Percentiles rank a stretch among this genome's conserved stretches.
phyloP scores from a whole-genome alignment of 352 stramenopile species.

The Globisporangium acanthophoron region DNA sequence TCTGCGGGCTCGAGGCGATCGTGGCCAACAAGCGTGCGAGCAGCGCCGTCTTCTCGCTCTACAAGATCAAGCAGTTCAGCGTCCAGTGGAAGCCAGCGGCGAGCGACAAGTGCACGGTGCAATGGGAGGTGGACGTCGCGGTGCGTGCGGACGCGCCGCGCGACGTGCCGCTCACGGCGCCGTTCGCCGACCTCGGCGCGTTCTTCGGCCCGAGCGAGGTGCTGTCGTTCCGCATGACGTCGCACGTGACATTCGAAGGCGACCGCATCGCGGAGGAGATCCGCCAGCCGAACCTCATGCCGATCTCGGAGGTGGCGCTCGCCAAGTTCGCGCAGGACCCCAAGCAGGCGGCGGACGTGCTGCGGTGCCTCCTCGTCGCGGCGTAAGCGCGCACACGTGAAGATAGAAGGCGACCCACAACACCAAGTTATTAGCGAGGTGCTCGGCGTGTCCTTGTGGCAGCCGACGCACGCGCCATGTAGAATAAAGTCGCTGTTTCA shows the following conservation, averaged over 20 bases:
- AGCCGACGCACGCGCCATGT: not conserved
- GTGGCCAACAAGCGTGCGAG: slow-evolving; percentile 57
- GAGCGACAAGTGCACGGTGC: slow-evolving; percentile 69
- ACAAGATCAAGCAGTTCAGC: slow-evolving; percentile 80
- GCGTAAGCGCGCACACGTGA: slow-evolving; percentile 10
- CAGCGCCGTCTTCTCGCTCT: slow-evolving; percentile 59
- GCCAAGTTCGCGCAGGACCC: slow-evolving; percentile 49
- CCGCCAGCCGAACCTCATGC: slow-evolving; percentile 63
- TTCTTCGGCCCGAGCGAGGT: slow-evolving; percentile 44
- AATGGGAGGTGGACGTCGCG: slow-evolving; percentile 63
- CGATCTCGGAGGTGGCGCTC: slow-evolving; percentile 46
- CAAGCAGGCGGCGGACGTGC: slow-evolving; percentile 44
- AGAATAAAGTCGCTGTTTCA: not conserved
- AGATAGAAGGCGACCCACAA: slow-evolving; percentile 1
- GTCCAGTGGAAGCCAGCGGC: slow-evolving; percentile 71
- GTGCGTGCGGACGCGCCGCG: slow-evolving; percentile 45
- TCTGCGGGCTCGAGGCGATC: slow-evolving; percentile 54
- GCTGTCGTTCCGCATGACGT: slow-evolving; percentile 68
- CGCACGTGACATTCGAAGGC: slow-evolving; percentile 77
- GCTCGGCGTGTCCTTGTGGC: no score
- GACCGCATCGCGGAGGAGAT: slow-evolving; percentile 77
- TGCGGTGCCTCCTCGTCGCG: slow-evolving; percentile 41
- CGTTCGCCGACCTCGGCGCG: slow-evolving; percentile 52
- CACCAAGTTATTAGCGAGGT: no score
- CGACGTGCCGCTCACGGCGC: slow-evolving; percentile 52